A percentile compares a stretch with the other conserved stretches of the same genome.
Conservation (phyloP, 2,329 filamentous ascomycete genomes). For the Coleophoma crateriformis region DNA sequence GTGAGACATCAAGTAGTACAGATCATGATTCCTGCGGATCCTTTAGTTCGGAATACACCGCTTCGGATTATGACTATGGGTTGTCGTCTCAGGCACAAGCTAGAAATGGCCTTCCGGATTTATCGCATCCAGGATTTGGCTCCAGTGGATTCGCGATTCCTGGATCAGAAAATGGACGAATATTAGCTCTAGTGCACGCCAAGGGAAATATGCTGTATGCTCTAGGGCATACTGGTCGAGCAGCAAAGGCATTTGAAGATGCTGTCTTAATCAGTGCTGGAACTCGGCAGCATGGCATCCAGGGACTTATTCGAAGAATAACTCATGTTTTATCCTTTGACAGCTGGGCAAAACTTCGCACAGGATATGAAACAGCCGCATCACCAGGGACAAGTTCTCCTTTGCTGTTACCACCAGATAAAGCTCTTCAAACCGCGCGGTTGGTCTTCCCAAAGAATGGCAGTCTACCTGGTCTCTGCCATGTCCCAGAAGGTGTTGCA, state of each 20-base stretch:
- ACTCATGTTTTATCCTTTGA: conserved; percentile 60
- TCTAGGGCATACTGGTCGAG: conserved; percentile 72
- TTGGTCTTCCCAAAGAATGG: conserved; percentile 75
- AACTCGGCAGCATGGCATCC: conserved; percentile 62
- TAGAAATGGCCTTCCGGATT: conserved; percentile 13
- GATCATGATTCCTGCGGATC: conserved; percentile 23
- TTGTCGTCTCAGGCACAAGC: conserved; percentile 10
- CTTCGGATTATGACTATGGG: conserved; percentile 22
- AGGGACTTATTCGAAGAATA: conserved; percentile 73
- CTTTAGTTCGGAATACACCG: conserved; percentile 16
- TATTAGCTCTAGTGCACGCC: conserved; percentile 89
- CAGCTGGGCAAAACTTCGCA: conserved; percentile 29
- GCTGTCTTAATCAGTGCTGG: conserved; percentile 86
- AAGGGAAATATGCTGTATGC: conserved; percentile 99
- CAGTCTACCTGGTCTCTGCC: conserved; percentile 72
- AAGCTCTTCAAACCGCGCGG: conserved; percentile 74
- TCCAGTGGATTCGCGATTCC: conserved; percentile 82
- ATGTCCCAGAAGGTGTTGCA: conserved; percentile 64
- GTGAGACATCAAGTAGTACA: conserved; percentile 52
- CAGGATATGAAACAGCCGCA: conserved; percentile 11
- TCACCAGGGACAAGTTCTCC: conserved; percentile 33
- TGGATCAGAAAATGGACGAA: conserved; percentile 83
- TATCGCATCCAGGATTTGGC: conserved; percentile 46
- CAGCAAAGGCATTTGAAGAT: conserved; percentile 89
- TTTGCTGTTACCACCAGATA: conserved; percentile 76